These are phyloP conservation scores for Colletotrichum godetiae DNA, from an alignment of 2,329 filamentous ascomycete genomes.

Conservation along the genomic window DNA sequence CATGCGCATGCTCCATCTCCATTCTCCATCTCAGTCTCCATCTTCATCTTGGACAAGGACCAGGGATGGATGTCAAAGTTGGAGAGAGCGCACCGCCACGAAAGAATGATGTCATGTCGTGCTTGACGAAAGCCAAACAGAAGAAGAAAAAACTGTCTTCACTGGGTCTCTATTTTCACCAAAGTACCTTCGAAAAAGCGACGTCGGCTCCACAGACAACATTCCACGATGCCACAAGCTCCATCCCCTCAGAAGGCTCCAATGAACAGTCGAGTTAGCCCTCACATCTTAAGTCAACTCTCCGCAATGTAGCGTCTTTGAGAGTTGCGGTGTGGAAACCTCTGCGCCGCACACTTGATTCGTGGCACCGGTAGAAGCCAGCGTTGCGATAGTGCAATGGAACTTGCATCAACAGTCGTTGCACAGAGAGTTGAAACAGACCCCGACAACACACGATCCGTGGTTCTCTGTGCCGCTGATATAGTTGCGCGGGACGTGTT, in stretches of 20 bases:
- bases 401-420: neutral
- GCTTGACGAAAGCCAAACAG: neutral
- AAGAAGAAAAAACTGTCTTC: neutral
- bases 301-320: neutral
- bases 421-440: constrained; percentile 18
- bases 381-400: neutral
- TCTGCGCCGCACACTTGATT: constrained; percentile 14
- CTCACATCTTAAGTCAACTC: neutral
- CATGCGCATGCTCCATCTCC: neutral
- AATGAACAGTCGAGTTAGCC: neutral
- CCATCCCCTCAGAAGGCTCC: neutral
- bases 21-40: constrained; percentile 2
- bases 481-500: neutral
- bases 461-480: neutral
- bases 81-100: constrained; percentile 28
- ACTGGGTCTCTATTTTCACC: neutral
- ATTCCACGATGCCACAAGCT: constrained; percentile 5
- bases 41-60: constrained; percentile 11
- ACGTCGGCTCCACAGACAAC: constrained; percentile 24
- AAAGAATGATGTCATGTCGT: constrained; percentile 29
- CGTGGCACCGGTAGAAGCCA: neutral
- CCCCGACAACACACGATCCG: constrained; percentile 7
- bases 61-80: constrained; percentile 18
- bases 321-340: neutral
- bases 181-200: constrained; percentile 5